Percentiles rank a stretch among this genome's conserved stretches.
These are phyloP conservation scores for Taphrina confusa DNA, from an alignment of 1,139 yeast genomes.

Conservation along the genomic window DNA sequence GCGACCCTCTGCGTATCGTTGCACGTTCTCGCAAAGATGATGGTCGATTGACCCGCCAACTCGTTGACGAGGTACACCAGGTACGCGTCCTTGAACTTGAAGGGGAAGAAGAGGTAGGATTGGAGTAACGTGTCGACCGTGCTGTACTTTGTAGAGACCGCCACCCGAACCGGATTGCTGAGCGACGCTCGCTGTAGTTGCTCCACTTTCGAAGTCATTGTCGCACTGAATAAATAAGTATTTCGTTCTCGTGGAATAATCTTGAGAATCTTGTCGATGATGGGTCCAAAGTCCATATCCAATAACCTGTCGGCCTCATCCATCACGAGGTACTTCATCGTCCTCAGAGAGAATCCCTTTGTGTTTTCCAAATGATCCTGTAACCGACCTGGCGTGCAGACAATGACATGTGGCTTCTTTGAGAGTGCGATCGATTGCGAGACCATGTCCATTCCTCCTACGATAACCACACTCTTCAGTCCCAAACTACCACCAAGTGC, in stretches of 20 bases:
- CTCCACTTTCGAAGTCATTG: slow-evolving; percentile 93
- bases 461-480: slow-evolving; percentile 77
- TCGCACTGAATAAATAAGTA: slow-evolving; percentile 90
- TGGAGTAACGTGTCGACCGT: slow-evolving; percentile 92
- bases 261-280: slow-evolving; percentile 78
- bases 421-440: slow-evolving; percentile 92
- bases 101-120: slow-evolving; percentile 85
- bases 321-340: slow-evolving; percentile 81
- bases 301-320: slow-evolving; percentile 96
- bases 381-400: slow-evolving; percentile 95
- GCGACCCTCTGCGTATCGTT: slow-evolving; percentile 94
- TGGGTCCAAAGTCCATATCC: slow-evolving; percentile 97
- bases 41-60: slow-evolving; percentile 78
- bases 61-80: slow-evolving; percentile 81
- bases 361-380: slow-evolving; percentile 95
- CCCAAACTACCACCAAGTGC: slow-evolving; percentile 93
- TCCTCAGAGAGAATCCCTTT: slow-evolving; percentile 81
- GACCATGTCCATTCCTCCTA: slow-evolving; percentile 99
- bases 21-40: slow-evolving; percentile 90
- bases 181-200: slow-evolving; percentile 92
- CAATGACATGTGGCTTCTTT: slow-evolving; percentile 90
- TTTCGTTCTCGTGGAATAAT: slow-evolving; percentile 83
- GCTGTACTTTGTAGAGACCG: slow-evolving; percentile 83
- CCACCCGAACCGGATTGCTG: slow-evolving; percentile 83
- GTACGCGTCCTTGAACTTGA: slow-evolving; percentile 87